Percentiles rank a stretch among this genome's conserved stretches.
These are phyloP conservation scores for Cercospora sesami DNA, from an alignment of 2,329 filamentous ascomycete species.

Conservation along the genomic window DNA sequence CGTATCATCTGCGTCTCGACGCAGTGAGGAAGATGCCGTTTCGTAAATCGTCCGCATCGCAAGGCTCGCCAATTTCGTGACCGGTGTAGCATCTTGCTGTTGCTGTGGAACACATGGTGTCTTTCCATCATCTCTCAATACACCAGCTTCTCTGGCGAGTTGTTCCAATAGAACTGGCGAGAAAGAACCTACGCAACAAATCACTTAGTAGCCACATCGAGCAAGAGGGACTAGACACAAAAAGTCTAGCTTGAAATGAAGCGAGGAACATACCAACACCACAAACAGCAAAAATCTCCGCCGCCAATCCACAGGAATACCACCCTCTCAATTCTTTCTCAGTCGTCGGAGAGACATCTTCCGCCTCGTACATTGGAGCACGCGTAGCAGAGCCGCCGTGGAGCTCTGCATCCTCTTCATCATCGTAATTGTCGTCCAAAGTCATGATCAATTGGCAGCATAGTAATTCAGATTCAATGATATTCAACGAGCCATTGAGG, in stretches of 20 bases:
- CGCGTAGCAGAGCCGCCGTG: slow-evolving; percentile 6
- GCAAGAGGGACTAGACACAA: too few relatives aligned
- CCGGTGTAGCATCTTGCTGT: slow-evolving; percentile 5
- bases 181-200: slow-evolving; percentile 64
- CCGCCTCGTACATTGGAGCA: slow-evolving; percentile 31
- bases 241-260: too few relatives aligned
- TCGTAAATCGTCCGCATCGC: slow-evolving; percentile 15
- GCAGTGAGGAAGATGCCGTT: background rate
- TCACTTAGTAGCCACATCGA: too few relatives aligned
- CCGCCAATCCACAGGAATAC: slow-evolving; percentile 60
- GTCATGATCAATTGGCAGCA: background rate
- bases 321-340: slow-evolving; percentile 34
- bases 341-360: slow-evolving; percentile 31
- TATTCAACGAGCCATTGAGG: too few relatives aligned
- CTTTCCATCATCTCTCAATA: slow-evolving; percentile 71
- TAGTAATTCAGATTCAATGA: too few relatives aligned
- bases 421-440: background rate
- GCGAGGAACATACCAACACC: slow-evolving; percentile 62
- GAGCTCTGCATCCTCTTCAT: slow-evolving; percentile 1
- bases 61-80: slow-evolving; percentile 8
- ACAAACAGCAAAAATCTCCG: slow-evolving; percentile 92
- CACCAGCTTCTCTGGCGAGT: slow-evolving; percentile 82
- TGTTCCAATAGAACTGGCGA: slow-evolving; percentile 90
- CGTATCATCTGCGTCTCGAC: slow-evolving; percentile 37
- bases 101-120: slow-evolving; percentile 59